Base-by-base conservation (phyloP, 2,329 filamentous ascomycete species). In the Monilinia polystroma region DNA sequence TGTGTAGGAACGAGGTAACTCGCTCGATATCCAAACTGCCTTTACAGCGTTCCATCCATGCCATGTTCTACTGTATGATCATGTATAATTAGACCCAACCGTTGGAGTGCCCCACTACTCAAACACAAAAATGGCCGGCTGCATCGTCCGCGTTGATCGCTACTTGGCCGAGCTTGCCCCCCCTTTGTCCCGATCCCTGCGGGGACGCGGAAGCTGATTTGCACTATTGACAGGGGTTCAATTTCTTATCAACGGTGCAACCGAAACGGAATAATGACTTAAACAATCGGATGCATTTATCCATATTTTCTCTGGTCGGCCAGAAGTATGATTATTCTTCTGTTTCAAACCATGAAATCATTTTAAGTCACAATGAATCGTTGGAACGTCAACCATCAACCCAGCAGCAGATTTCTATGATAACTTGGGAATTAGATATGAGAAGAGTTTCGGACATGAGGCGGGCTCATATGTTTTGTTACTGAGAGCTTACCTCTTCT, bases 401-500 rank as follows among this genome's bases (percentile, higher is more conserved):
- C 51, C 60, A 53, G 43, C 47, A 11, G 60, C 60, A n/a, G 60
- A 63, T 54, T 63, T 63, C 49, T 63, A 41, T n/a, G 47, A 63
- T 18, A 63, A 51, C 23, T 7, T 63, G 16, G 60, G 60, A 26
- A 54, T 54, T 10, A 63, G 47, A 43, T 59, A 59, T 18, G 54
- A 56, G 54, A 41, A 56, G 12, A 41, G n/a, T 18, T 63, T 63
- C 35, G 60, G 45, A 26, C 60, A 63, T 18, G 52, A 64, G 62
- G 43, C 47, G 62, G 52, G 4, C 62, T 64, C 35, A n/a, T 64
- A 35, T 26, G 23, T 18, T 64, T 64, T 20, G 53, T 59, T 59
- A 59, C 41, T n/a, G 35, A 55, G 14, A 56, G 49, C 38, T 32
- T 64, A 6, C 18, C 12, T 29, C 41, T 57, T 55, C 52, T 64